These are phyloP conservation scores for Metschnikowia henanensis DNA, from an alignment of 805 yeast genomes.

Conservation along the genomic window DNA sequence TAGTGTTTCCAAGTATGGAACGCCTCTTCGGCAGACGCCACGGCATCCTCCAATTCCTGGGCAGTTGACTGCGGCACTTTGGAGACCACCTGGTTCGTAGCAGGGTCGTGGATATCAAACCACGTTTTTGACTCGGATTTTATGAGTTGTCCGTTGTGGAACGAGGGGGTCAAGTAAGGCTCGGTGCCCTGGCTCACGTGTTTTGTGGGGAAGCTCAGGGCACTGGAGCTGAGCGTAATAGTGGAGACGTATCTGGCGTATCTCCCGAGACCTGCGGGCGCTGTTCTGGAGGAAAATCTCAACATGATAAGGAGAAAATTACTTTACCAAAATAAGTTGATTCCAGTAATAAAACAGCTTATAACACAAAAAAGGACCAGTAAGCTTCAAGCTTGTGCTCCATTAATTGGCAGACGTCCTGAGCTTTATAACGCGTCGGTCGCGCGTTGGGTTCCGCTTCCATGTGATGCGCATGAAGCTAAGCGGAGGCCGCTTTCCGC, in stretches of 20 bases:
- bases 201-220: constrained; percentile 39
- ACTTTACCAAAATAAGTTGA: neutral
- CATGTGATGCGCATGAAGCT: constrained; percentile 8
- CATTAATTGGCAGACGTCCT: neutral
- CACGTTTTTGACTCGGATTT: constrained; percentile 49
- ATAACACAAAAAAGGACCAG: too few species aligned
- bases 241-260: constrained; percentile 13
- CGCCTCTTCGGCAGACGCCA: constrained; percentile 63
- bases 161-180: constrained; percentile 52
- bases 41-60: constrained; percentile 63
- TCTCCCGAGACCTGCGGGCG: constrained; percentile 5
- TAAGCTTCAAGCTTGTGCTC: too few species aligned
- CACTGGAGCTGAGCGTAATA: constrained; percentile 29
- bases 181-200: constrained; percentile 36
- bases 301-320: constrained; percentile 6
- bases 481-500: constrained; percentile 5
- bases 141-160: constrained; percentile 51
- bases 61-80: constrained; percentile 73
- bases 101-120: constrained; percentile 76
- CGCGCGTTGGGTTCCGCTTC: constrained; percentile 21
- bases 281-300: constrained; percentile 12
- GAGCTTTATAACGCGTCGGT: constrained; percentile 2
- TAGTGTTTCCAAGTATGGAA: constrained; percentile 56
- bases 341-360: neutral
- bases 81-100: constrained; percentile 65